phyloP scores from a whole-genome alignment of 2,329 filamentous ascomycete species.

The Elsinoe perseae region DNA sequence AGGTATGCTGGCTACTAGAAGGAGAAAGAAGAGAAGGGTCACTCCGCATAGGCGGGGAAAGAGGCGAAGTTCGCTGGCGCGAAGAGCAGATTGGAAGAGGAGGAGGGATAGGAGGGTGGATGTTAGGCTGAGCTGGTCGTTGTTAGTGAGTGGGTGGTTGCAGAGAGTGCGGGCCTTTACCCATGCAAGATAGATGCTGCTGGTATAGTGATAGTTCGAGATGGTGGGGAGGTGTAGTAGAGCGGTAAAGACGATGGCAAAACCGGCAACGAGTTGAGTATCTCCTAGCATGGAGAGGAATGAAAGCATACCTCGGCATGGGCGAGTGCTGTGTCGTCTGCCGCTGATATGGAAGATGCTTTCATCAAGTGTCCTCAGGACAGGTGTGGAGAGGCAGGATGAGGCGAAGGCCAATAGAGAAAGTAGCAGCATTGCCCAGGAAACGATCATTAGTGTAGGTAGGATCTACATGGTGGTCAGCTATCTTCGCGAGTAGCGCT shows the following conservation, averaged over 20 bases:
- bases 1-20: neutral
- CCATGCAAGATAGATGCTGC: neutral
- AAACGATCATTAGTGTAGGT: neutral
- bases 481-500: neutral
- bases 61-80: neutral
- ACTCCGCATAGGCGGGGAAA: neutral
- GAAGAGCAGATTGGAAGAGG: neutral
- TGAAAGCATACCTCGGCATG: neutral
- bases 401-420: neutral
- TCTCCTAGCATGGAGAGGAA: neutral
- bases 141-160: neutral
- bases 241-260: neutral
- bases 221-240: neutral
- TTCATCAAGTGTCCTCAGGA: neutral
- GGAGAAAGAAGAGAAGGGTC: neutral
- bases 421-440: neutral
- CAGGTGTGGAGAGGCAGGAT: neutral
- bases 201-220: neutral
- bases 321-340: neutral
- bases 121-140: neutral
- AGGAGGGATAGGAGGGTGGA: slow-evolving; percentile 2
- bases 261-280: neutral
- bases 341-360: neutral
- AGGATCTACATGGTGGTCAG: neutral
- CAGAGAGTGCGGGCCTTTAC: neutral